Percentiles rank a stretch among this genome's conserved stretches.
Conservation (phyloP, 805 yeast species). For the Teunomyces gatunensis region DNA sequence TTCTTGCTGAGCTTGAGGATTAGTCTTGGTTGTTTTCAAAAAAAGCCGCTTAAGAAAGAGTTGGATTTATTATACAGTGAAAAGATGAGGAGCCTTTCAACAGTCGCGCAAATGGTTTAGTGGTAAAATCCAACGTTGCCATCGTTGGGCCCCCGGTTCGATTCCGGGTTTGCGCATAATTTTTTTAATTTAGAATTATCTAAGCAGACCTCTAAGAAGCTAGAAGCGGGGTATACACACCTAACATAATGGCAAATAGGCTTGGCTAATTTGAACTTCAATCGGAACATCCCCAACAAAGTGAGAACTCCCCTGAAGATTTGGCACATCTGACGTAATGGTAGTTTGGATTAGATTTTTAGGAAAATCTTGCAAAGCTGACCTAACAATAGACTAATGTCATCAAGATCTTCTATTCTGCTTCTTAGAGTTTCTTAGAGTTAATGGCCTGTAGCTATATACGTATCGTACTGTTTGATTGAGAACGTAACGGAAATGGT, state of each 20-base stretch:
- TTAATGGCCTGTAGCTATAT: background rate
- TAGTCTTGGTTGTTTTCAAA: too few species aligned
- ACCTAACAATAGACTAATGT: background rate
- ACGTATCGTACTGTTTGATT: background rate
- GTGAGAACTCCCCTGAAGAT: background rate
- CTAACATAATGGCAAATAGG: background rate
- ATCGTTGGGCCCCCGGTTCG: conserved; percentile 5
- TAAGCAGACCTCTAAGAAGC: background rate
- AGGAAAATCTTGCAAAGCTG: background rate
- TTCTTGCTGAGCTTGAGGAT: too few species aligned
- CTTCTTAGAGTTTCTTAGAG: background rate
- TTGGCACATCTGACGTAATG: background rate
- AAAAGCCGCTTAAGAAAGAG: too few species aligned
- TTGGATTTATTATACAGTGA: too few species aligned
- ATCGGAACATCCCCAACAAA: background rate
- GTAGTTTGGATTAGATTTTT: background rate
- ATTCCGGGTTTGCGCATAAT: conserved; percentile 3
- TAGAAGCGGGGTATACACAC: background rate
- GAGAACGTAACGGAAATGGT: background rate
- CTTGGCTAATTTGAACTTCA: background rate
- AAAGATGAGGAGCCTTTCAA: too few species aligned
- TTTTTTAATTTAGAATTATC: background rate
- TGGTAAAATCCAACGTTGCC: conserved; percentile 5
- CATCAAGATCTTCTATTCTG: background rate
- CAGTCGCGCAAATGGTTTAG: conserved; percentile 3